phyloP scores from a whole-genome alignment of 352 stramenopile species.

The Phytophthora tentaculata region DNA sequence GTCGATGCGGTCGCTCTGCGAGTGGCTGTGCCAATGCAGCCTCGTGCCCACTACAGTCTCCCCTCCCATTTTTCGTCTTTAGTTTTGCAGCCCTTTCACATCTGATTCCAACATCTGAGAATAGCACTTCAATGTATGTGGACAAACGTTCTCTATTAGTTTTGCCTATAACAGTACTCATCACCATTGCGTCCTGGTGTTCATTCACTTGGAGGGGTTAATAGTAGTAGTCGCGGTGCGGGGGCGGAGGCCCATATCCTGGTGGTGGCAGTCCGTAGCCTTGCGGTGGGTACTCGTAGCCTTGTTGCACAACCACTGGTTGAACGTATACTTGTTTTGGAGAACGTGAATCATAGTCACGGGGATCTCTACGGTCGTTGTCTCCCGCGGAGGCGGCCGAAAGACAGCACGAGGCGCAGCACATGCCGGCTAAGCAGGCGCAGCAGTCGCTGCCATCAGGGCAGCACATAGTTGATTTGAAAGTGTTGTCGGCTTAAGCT shows the following conservation, averaged over 20 bases:
- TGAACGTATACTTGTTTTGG: slow-evolving; percentile 34
- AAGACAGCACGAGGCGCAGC: slow-evolving; percentile 36
- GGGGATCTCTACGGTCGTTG: slow-evolving; percentile 15
- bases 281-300: slow-evolving; percentile 23
- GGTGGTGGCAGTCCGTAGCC: slow-evolving; percentile 21
- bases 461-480: slow-evolving; percentile 24
- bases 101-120: slow-evolving; percentile 30
- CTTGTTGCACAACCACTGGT: slow-evolving; percentile 34
- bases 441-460: slow-evolving; percentile 37
- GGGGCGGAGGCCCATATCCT: slow-evolving; percentile 25
- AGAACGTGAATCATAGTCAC: slow-evolving; percentile 26
- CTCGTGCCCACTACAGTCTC: slow-evolving; percentile 61
- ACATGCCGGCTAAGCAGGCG: slow-evolving; percentile 30
- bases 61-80: slow-evolving; percentile 18
- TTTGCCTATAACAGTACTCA: not conserved
- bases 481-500: not conserved
- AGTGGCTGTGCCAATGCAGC: slow-evolving; percentile 78
- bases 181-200: not conserved
- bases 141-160: no score
- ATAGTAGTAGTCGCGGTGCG: slow-evolving; percentile 28
- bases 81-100: not conserved
- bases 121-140: slow-evolving; percentile 12
- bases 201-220: not conserved
- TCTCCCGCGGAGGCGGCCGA: slow-evolving; percentile 23
- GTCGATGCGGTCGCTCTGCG: slow-evolving; percentile 48